Evolutionary conservation across 1,284 basidiomycete genomes (phyloP).

Genomic region (Fomes fomentarius): DNA sequence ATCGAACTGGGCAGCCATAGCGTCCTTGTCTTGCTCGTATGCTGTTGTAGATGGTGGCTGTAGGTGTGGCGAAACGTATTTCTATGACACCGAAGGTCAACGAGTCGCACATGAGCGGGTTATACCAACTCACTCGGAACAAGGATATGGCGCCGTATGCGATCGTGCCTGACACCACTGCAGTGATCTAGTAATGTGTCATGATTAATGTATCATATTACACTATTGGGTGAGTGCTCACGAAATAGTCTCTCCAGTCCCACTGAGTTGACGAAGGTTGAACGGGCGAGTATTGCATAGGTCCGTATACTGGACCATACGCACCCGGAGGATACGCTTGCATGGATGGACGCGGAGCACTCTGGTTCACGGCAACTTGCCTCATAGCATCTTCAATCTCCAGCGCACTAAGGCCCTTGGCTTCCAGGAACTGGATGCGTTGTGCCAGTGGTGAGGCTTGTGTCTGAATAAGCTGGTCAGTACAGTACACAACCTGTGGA

Average conservation of each 20-base stretch:
- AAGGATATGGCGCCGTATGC: slow-evolving; percentile 89
- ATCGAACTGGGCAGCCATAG: slow-evolving; percentile 91
- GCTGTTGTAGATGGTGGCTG: slow-evolving; percentile 88
- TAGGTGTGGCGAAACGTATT: slow-evolving; percentile 92
- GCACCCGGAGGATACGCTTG: slow-evolving; percentile 30
- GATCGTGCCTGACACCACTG: slow-evolving; percentile 87
- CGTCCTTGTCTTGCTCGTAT: slow-evolving; percentile 88
- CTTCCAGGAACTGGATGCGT: slow-evolving; percentile 91
- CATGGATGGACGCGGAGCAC: slow-evolving; percentile 18
- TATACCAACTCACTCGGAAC: slow-evolving; percentile 65
- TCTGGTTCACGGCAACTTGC: slow-evolving; percentile 50
- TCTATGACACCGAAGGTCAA: slow-evolving; percentile 54
- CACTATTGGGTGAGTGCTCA: slow-evolving; percentile 43
- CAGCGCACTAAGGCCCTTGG: slow-evolving; percentile 82
- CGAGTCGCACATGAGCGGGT: slow-evolving; percentile 1
- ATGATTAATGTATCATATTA: background rate
- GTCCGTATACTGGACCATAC: slow-evolving; percentile 46
- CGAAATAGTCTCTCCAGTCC: slow-evolving; percentile 97
- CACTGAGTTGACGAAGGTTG: slow-evolving; percentile 54
- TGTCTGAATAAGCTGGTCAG: slow-evolving; percentile 44
- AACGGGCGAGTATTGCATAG: slow-evolving; percentile 42
- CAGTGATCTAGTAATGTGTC: slow-evolving; percentile 74
- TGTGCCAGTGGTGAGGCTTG: slow-evolving; percentile 82
- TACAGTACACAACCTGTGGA: too few species aligned
- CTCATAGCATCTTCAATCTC: slow-evolving; percentile 91